Evolutionary conservation across 805 yeast genomes (phyloP), one percentile per base, ranked within the genome.

Genomic region (Teunomyces funiuensis): DNA sequence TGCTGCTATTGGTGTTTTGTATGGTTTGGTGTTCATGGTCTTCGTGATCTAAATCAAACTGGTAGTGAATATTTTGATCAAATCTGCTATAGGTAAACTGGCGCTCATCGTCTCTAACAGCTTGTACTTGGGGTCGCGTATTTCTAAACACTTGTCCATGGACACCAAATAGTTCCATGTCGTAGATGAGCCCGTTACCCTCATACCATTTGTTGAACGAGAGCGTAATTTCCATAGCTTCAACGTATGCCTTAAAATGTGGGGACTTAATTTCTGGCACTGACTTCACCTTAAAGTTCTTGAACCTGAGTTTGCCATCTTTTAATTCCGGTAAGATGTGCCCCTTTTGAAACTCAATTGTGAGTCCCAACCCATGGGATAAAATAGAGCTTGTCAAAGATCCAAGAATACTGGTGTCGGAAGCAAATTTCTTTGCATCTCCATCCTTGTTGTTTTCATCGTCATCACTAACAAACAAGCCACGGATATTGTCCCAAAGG

Each of bases 141-240:
- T 25, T 23, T 19, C 31, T 26, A n/a, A 31, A 42, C 6, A 65
- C 49, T 29, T 58, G 56, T 7, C 80, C 83, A 22, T 59, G 58
- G 50, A 76, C 50, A 1, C 83, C 83, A 29, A 57, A 65, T 5
- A 78, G 56, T 41, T 76, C 77, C 37, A 77, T 52, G 42, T 74
- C 76, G 33, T 73, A 52, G 20, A 78, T 72, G 18, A 78, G 54
- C 2, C 83, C 83, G 36, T 66, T 65, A 0, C 83, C 82, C 42
- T 72, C 74, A 30, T 73, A 67, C 82, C 82, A 78, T 53, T 78
- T 78, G 29, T 70, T 64, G 43, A 78, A 74, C 1, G 79, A 71
- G 7, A 78, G 56, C 0, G 76, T 66, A 18, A 77, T 49, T 33
- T 71, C 68, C 46, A 77, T 56, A 15, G 72, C 60, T 26, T 75